These are phyloP conservation scores for Claviceps quebecensis DNA, from an alignment of 2,329 filamentous ascomycete species.

Conservation along the genomic window DNA sequence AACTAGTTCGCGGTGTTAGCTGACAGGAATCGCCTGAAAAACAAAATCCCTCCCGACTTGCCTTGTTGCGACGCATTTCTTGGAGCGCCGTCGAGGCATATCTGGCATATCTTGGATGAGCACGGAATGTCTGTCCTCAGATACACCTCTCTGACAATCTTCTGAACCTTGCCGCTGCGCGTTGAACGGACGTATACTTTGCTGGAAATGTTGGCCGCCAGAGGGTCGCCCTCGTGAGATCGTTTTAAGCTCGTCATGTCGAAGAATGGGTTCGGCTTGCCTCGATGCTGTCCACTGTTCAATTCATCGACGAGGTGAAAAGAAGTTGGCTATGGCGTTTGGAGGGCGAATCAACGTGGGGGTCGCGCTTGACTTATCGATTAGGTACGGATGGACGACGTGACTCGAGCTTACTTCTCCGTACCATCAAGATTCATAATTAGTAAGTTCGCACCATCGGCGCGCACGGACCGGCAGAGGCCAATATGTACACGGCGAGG, in stretches of 20 bases:
- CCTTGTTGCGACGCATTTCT: conserved; percentile 65
- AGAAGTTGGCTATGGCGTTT: conserved; percentile 10
- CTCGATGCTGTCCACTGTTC: conserved; percentile 2
- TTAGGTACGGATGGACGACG: conserved; percentile 10
- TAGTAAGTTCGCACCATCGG: no score
- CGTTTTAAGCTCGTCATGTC: conserved; percentile 54
- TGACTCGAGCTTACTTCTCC: no score
- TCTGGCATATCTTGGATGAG: conserved; percentile 75
- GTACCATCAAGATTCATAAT: no score
- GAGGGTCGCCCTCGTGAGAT: conserved; percentile 34
- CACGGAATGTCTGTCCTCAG: conserved; percentile 93
- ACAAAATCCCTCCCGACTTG: conserved; percentile 23
- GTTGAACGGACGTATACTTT: conserved; percentile 94
- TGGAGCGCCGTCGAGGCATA: conserved; percentile 61
- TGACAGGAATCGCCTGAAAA: not conserved
- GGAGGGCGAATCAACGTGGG: conserved; percentile 11
- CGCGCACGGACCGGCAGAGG: no score
- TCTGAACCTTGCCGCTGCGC: conserved; percentile 92
- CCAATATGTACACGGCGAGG: no score
- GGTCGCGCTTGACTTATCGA: conserved; percentile 18
- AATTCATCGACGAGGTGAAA: conserved; percentile 3
- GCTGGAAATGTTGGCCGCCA: conserved; percentile 68
- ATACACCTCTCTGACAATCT: conserved; percentile 95
- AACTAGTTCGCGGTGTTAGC: conserved; percentile 31
- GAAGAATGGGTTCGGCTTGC: conserved; percentile 1